Base-by-base conservation (phyloP, 176 grass and related monocot species). In the Echinochloa phyllopogon region DNA sequence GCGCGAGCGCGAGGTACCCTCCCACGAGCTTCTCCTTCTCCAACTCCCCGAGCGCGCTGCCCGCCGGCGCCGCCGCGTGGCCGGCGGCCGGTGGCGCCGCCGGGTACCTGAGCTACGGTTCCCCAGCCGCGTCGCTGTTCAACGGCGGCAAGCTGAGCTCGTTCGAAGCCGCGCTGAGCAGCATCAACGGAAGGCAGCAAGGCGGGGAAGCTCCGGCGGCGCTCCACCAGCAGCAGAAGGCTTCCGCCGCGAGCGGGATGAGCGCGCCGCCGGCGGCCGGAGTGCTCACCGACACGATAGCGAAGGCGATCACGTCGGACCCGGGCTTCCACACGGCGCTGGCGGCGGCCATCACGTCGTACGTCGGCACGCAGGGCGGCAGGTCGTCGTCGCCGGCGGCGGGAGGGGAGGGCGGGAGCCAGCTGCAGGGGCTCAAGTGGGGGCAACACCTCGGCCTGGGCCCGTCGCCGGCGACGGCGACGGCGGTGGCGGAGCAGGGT, bases 1-100 rank as follows among this genome's bases (percentile, higher is more conserved):
- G 11, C n/a, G 10, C 78, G 3, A 95, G 11, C n/a, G 10, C 78
- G 3, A 95, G 85, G 80, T 92, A 89, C 80, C 81, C 91, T 77
- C 84, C 93, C 15, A 89, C 96, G 69, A 89, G 80, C 74, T 86
- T 94, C 87, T 91, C 78, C 78, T 95, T 95, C 86, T 95, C 93
- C 86, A 45, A 78, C 75, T 79, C 93, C 37, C 51, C 90, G 17
- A 79, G 77, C 65, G 60, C 53, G 81, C 68, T 81, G n/a, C 75
- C 75, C 40, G 39, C 75, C 33, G 45, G 42, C 3, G 29, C 72
- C 3, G 29, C 72, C 7, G 70, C 89, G 14, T 98, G 95, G 91
- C 85, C 89, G 13, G 21, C 27, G n/a, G 38, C 51, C 4, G 50
- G 45, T 2, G 63, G 21, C 14, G 17, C 9, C 39, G 89, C 74